Evolutionary conservation across 345 rosid genomes (phyloP).

Genomic region (Murraya paniculata): DNA sequence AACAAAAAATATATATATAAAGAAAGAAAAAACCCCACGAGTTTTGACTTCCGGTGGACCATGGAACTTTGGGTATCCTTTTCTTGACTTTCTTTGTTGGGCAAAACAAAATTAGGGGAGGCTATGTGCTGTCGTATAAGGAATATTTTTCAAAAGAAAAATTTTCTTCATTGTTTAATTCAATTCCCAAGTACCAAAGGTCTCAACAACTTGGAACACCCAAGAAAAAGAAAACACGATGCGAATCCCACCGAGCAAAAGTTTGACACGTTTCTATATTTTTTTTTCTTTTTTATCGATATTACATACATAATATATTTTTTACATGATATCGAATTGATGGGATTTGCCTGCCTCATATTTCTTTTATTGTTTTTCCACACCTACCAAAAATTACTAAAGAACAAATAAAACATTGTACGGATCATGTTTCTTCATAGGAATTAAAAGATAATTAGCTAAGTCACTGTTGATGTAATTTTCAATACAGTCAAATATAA

Average conservation of each 20-base stretch:
- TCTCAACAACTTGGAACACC: not conserved
- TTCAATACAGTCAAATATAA: no score
- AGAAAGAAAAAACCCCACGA: constrained; percentile 6
- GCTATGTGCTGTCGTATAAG: not conserved
- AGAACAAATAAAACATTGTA: not conserved
- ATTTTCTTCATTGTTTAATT: not conserved
- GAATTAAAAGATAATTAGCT: no score
- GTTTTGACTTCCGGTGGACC: constrained; percentile 13
- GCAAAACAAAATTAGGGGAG: not conserved
- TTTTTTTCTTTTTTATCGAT: no score
- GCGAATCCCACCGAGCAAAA: not conserved
- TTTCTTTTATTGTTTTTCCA: not conserved
- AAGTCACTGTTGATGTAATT: no score
- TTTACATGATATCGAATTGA: not conserved
- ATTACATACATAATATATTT: not conserved
- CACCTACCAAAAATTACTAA: not conserved
- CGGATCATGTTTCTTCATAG: no score
- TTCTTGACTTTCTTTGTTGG: not conserved
- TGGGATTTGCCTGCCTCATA: not conserved
- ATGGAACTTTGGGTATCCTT: not conserved
- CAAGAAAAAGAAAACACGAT: not conserved
- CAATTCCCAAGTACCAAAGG: not conserved
- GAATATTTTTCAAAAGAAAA: not conserved
- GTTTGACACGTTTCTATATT: constrained; percentile 8
- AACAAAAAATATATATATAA: no score